Evolutionary conservation across 352 stramenopile genomes (phyloP), one percentile per base, ranked within the genome.

Genomic region (Globisporangium solare): DNA sequence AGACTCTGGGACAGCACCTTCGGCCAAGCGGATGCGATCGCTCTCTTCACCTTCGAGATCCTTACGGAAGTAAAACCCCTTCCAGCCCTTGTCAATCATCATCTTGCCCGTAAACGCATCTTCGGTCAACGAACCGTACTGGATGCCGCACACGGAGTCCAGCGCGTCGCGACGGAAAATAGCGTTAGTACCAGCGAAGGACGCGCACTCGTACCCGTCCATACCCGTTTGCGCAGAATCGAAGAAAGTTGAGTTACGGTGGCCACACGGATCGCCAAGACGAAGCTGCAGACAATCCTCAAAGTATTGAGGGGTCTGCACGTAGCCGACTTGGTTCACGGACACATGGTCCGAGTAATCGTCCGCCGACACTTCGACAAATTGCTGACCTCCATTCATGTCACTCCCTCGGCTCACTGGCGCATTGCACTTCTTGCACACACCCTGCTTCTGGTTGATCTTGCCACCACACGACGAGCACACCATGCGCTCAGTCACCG

Each of bases 51-150:
- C 79, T 66, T 89, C 79, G 8, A 89, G 47, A 61, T 89, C 79
- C 61, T 89, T 89, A 50, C 79, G 79, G 68, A 89, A 89, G 66
- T 89, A 89, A 32, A 83, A 66, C 2, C 70, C 79, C 61, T 89
- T 89, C 79, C 79, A 89, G 41, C 79, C 79, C 74, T 87, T 89
- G 64, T 87, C 76, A 52, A 89, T 79, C 79, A 89, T 87, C 73
- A 87, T 84, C 65, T 86, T 85, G 52, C 79, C 79, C 35, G 79
- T 89, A 61, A 86, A 89, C 2, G 76, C 76, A 54, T 92, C 81
- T 60, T 92, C 81, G 7, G 81, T 92, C 47, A 92, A 57, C 31
- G 74, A 86, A 11, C 81, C 81, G 51, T 86, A 87, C 59, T 86
- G 75, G 56, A 92, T 89, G 31, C 81, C 81, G 18, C 64, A 87